phyloP scores from a whole-genome alignment of 2,329 filamentous ascomycete genomes.

The Ophiostoma sp. region DNA sequence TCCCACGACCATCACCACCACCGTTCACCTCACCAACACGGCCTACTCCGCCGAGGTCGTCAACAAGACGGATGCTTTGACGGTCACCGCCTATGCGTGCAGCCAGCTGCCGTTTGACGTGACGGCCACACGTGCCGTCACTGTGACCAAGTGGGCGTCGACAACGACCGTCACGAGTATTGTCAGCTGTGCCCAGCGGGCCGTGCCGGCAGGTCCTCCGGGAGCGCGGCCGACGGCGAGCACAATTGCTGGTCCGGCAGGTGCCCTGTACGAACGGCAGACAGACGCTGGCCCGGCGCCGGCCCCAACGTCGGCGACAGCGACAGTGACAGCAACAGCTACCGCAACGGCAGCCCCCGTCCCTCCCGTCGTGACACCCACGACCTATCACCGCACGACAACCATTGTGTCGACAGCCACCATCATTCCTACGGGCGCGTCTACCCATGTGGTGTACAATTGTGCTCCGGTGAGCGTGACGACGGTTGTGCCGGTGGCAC shows the following conservation, averaged over 20 bases:
- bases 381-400: slow-evolving; percentile 20
- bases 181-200: not conserved
- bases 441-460: slow-evolving; percentile 18
- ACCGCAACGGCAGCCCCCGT: not conserved
- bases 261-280: not conserved
- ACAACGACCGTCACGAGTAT: slow-evolving; percentile 10
- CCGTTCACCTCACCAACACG: slow-evolving; percentile 36
- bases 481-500: not conserved
- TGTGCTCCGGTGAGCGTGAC: slow-evolving; percentile 17
- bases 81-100: slow-evolving; percentile 21
- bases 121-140: slow-evolving; percentile 13
- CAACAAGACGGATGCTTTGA: slow-evolving; percentile 14
- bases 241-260: not conserved
- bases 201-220: not conserved
- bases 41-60: slow-evolving; percentile 28
- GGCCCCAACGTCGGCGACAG: not conserved
- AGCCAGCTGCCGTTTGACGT: slow-evolving; percentile 24
- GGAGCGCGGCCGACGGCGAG: not conserved
- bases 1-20: slow-evolving; percentile 36
- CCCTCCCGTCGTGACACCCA: not conserved
- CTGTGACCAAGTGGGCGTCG: slow-evolving; percentile 13
- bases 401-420: slow-evolving; percentile 15
- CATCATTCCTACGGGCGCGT: not conserved
- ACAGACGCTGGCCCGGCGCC: not conserved
- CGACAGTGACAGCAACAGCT: not conserved